Base-by-base conservation (phyloP, 164 flowering plant species). In the Tetracentron sinense region DNA sequence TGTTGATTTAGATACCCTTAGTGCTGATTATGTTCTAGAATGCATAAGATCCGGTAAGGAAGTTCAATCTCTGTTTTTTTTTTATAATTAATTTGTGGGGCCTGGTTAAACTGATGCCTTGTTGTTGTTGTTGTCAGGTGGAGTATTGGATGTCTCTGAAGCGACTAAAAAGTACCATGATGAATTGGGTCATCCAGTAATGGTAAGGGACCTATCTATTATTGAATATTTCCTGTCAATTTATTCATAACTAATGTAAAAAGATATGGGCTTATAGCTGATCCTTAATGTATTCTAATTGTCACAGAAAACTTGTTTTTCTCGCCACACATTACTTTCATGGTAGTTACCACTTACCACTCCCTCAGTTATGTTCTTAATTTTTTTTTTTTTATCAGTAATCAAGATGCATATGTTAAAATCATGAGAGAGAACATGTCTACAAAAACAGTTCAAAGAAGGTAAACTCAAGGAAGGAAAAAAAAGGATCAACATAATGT, bases 11-110 rank as follows among this genome's bases (percentile, higher is more conserved):
- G 88, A 91, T 62, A 31, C 64, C 51, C 62, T 89, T 55, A 87
- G 89, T 49, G 83, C 69, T 53, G 93, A 87, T 80, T 79, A 82
- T 60, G 77, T 91, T 25, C 67, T 91, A 54, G 69, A 79, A 19
- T 82, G 89, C 67, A 62, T 83, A 19, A 75, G 77, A 66, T 74
- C 84, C 11, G 95, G 96, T 83, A 33, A 26, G 21, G 10, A 0
- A 47, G 21, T 15, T 23, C 21, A 5, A 7, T 48, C 44, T 38
- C 4, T 38, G 14, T 8, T 49, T n/a, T 23, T 42, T 35, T 28
- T 31, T 53, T 8, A 55, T 27, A 21, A 19, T 20, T 25, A 42
- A 35, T 23, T 33, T 20, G 10, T 47, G 15, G 29, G 0, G 6
- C 38, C 31, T 62, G 23, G 19, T 4, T 44, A 26, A 29, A 30